These are phyloP conservation scores for Fusarium torreyae DNA, from an alignment of 2,329 filamentous ascomycete species.

Conservation along the genomic window DNA sequence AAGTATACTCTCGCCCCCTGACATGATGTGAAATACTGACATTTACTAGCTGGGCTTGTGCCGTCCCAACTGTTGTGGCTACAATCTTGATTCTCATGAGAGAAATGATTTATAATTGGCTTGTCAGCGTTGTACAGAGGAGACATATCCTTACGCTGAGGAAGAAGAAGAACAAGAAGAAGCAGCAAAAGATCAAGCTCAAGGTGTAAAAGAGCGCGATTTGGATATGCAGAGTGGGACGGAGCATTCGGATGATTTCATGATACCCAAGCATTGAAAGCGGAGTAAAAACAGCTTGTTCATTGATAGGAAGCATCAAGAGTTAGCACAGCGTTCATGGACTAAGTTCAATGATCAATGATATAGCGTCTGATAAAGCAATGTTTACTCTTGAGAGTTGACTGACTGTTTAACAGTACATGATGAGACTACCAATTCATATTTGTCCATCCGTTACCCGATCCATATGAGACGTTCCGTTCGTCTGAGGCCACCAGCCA, in stretches of 20 bases:
- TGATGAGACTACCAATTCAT: neutral
- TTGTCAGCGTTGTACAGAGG: conserved; percentile 60
- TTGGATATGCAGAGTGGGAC: conserved; percentile 10
- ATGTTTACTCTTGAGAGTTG: neutral
- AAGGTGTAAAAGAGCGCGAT: conserved; percentile 36
- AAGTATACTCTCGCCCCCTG: conserved; percentile 49
- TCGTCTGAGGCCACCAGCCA: too few relatives aligned
- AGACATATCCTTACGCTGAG: conserved; percentile 61
- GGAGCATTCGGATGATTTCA: conserved; percentile 30
- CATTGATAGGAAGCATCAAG: neutral
- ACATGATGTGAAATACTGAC: neutral
- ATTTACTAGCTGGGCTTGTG: conserved; percentile 73
- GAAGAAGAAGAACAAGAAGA: conserved; percentile 55
- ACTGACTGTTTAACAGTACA: neutral
- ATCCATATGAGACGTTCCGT: neutral
- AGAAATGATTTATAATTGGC: conserved; percentile 63
- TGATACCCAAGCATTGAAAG: conserved; percentile 48
- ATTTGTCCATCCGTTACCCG: neutral
- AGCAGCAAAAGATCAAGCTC: conserved; percentile 46
- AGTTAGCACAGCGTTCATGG: neutral
- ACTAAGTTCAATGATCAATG: neutral
- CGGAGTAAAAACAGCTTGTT: conserved; percentile 3
- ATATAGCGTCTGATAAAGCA: neutral
- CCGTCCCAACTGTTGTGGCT: conserved; percentile 65
- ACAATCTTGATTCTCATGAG: conserved; percentile 68